Evolutionary conservation across 345 rosid species (phyloP), one percentile per base, ranked within the genome.

Genomic region (Rhodamnia rubescens): DNA sequence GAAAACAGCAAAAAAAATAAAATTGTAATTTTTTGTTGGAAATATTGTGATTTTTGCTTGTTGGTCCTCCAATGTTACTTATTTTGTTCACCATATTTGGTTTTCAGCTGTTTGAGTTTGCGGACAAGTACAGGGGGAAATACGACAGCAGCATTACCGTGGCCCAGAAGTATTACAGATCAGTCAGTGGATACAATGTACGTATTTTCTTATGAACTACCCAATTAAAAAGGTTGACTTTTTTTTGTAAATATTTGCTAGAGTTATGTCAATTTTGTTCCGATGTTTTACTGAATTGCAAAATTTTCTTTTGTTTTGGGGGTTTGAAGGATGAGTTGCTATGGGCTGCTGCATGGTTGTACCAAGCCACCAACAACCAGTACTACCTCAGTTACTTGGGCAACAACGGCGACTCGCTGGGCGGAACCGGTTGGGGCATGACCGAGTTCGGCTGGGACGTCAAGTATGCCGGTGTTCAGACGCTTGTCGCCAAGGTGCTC

Each of bases 271-370:
- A 32, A 16, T 69, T 36, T 44, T 69, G 36, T 21, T 18, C 18
- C 2, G 78, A 69, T 24, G 26, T 69, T 32, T 69, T 36, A 36
- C 47, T 69, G 78, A 36, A 32, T 69, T 32, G 18, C 47, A 21
- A 18, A 4, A 69, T 18, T 36, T 69, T 69, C 78, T 36, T 36
- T 32, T 69, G 13, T 82, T 27, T 27, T n/a, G 44, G 32, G 26
- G 78, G 24, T 36, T 11, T 84, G 27, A 90, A 97, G 99, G 99
- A 98, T 75, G 99, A 96, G 87, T 89, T 98, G 92, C 88, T 98
- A 0, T 98, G 99, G 99, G 99, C 98, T 44, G 98, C 99, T 36
- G 98, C 99, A 26, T 98, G 99, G 99, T 61, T 98, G 90, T 96
- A 91, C 86, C 94, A 95, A 54, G 99, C 99, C 50, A 92, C 97